Conservation (phyloP, 148 eudicot genomes). For the Polygonum maritimum region DNA sequence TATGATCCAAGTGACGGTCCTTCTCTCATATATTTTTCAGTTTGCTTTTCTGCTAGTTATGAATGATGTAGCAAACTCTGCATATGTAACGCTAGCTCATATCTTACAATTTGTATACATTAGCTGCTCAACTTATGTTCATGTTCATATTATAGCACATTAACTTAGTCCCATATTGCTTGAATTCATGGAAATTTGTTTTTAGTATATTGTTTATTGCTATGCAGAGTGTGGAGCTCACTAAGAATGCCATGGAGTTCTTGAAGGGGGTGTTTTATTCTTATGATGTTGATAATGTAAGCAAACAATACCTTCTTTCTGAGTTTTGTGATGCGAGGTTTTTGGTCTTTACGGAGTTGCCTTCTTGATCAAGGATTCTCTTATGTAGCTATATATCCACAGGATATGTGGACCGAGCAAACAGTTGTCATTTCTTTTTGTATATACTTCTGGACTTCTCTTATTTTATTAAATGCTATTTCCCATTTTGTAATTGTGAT, state of each 20-base stretch:
- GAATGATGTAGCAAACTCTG: not conserved
- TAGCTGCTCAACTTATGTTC: not conserved
- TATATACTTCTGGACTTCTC: not conserved
- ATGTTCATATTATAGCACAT: not conserved
- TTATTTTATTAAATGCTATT: not conserved
- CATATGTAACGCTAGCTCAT: not conserved
- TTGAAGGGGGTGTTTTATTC: slow-evolving; percentile 26
- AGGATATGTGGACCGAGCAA: not conserved
- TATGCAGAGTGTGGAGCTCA: slow-evolving; percentile 38
- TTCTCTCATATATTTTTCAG: not conserved
- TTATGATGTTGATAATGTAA: slow-evolving; percentile 35
- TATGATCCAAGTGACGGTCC: not conserved
- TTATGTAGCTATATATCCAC: not conserved
- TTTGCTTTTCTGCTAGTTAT: not conserved
- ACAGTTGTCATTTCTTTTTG: not conserved
- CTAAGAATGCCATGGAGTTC: slow-evolving; percentile 29
- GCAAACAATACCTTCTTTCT: slow-evolving; percentile 4
- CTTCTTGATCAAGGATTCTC: not conserved
- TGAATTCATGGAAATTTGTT: not conserved
- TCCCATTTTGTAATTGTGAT: slow-evolving; percentile 4
- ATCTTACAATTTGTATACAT: not conserved
- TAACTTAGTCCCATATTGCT: not conserved
- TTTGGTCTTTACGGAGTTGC: not conserved
- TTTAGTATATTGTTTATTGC: slow-evolving; percentile 9
- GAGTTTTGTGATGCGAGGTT: not conserved